Conservation (phyloP, 805 yeast species). For the Kodamaea leandrae region DNA sequence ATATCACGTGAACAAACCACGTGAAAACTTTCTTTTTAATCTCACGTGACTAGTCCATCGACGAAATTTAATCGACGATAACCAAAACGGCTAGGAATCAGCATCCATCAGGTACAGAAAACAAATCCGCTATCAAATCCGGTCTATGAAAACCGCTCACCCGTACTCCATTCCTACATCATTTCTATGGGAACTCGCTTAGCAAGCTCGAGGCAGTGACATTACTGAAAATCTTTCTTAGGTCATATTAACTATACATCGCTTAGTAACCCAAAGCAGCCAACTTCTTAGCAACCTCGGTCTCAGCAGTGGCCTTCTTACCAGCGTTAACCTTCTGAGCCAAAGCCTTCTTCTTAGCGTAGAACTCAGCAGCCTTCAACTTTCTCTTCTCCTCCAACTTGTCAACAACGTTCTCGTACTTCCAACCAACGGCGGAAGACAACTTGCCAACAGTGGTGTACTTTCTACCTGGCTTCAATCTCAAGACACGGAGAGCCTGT, state of each 20-base stretch:
- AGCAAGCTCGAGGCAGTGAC: not conserved
- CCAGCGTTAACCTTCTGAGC: slow-evolving; percentile 89
- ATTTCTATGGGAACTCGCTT: too few species aligned
- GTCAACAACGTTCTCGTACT: slow-evolving; percentile 97
- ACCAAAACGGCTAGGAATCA: too few species aligned
- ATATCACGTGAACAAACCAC: too few species aligned
- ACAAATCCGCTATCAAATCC: too few species aligned
- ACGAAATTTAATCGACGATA: too few species aligned
- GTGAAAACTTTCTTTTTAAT: too few species aligned
- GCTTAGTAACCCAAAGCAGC: slow-evolving; percentile 95
- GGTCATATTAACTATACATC: slow-evolving; percentile 3
- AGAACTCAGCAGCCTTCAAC: slow-evolving; percentile 98
- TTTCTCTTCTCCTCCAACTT: slow-evolving; percentile 99
- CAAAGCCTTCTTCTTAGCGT: slow-evolving; percentile 97
- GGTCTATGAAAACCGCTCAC: too few species aligned
- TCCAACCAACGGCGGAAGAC: slow-evolving; percentile 98
- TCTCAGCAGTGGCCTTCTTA: slow-evolving; percentile 79
- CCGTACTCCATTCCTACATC: too few species aligned
- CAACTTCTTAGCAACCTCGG: slow-evolving; percentile 89
- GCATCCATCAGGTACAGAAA: too few species aligned
- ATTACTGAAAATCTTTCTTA: not conserved
- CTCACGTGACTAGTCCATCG: too few species aligned
- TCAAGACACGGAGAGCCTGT: slow-evolving; percentile 97
- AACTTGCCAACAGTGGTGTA: slow-evolving; percentile 98
- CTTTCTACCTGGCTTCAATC: slow-evolving; percentile 99